A percentile compares a stretch with the other conserved stretches of the same genome.
phyloP scores from a whole-genome alignment of 2,329 filamentous ascomycete genomes.

The Davidsoniella neocaledoniae region DNA sequence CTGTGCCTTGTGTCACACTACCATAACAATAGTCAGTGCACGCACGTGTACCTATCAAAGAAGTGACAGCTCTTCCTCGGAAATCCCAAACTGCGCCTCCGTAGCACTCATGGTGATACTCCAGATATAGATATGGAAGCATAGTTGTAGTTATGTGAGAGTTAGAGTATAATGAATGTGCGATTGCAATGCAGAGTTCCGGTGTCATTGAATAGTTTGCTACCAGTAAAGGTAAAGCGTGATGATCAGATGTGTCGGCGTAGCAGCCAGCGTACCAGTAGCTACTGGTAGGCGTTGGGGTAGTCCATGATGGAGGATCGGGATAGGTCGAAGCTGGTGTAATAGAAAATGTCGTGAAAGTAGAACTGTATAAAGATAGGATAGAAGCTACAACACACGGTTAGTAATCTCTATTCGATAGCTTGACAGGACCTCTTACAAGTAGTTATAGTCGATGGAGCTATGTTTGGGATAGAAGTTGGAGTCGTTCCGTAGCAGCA shows the following conservation, averaged over 20 bases:
- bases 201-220: conserved; percentile 20
- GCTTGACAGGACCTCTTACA: too few relatives aligned
- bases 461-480: neutral
- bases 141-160: conserved; percentile 16
- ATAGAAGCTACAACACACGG: too few relatives aligned
- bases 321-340: neutral
- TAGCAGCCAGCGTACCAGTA: conserved; percentile 20
- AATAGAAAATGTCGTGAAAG: neutral
- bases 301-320: conserved; percentile 7
- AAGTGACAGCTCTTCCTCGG: conserved; percentile 15
- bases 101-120: conserved; percentile 22
- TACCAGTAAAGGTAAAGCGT: conserved; percentile 19
- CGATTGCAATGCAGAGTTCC: conserved; percentile 20
- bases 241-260: conserved; percentile 16
- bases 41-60: conserved; percentile 17
- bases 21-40: conserved; percentile 19
- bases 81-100: conserved; percentile 16
- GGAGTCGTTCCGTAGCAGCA: neutral
- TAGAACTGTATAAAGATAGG: too few relatives aligned
- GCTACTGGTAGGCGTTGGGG: conserved; percentile 16
- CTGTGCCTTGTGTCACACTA: conserved; percentile 13
- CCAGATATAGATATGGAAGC: conserved; percentile 18
- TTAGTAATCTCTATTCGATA: too few relatives aligned
- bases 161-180: conserved; percentile 17
- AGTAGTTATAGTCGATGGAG: conserved; percentile 3